Evolutionary conservation across 2,329 filamentous ascomycete genomes (phyloP).

Genomic region (Corniculantispora saksenae): DNA sequence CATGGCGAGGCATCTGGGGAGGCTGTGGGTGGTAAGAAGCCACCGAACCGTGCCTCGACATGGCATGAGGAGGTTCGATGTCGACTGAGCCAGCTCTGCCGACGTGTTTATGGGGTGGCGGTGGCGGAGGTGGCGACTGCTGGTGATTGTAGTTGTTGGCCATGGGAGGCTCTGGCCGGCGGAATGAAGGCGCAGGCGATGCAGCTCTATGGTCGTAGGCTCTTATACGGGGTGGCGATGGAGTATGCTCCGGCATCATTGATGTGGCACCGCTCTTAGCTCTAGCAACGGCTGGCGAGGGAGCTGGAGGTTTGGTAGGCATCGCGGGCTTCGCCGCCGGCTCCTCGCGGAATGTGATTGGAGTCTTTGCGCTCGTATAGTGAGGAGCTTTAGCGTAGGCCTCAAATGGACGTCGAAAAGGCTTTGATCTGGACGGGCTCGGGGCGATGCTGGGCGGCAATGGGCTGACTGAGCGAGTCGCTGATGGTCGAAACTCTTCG

Average conservation of each 20-base stretch:
- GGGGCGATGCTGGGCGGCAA: conserved; percentile 58
- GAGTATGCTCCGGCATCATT: conserved; percentile 13
- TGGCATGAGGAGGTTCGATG: conserved; percentile 25
- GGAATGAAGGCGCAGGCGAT: conserved; percentile 29
- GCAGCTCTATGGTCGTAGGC: conserved; percentile 35
- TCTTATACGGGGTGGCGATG: conserved; percentile 27
- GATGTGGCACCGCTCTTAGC: conserved; percentile 6
- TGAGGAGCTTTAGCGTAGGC: conserved; percentile 67
- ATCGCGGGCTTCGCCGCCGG: conserved; percentile 23
- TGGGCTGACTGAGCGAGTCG: conserved; percentile 60
- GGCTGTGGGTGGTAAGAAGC: conserved; percentile 33
- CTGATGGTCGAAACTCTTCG: conserved; percentile 74
- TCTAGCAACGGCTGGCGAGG: conserved; percentile 5
- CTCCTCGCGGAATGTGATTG: conserved; percentile 55
- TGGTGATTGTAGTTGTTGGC: conserved; percentile 29
- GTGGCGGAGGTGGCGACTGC: conserved; percentile 40
- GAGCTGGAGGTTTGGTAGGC: not conserved
- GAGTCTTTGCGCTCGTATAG: conserved; percentile 64
- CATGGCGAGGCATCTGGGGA: conserved; percentile 19
- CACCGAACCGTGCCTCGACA: conserved; percentile 38
- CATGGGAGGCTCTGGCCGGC: conserved; percentile 37
- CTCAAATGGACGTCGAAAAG: conserved; percentile 67
- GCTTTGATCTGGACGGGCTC: conserved; percentile 61
- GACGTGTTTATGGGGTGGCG: conserved; percentile 26
- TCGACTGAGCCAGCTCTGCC: conserved; percentile 28